Percentiles rank a stretch among this genome's conserved stretches.
phyloP scores from a whole-genome alignment of 441 rosid genomes.

The Metrosideros polymorpha region DNA sequence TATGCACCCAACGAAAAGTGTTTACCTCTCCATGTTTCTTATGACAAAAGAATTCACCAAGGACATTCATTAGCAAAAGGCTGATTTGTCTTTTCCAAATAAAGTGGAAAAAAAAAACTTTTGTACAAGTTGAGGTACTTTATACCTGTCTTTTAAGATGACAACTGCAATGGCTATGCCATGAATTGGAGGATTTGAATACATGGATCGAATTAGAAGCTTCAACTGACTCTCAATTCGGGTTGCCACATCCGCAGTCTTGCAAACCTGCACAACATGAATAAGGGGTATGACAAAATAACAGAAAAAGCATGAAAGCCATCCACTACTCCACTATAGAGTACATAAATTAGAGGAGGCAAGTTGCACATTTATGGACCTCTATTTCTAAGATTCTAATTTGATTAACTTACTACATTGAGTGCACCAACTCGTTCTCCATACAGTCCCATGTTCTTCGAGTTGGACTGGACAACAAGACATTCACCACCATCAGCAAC shows the following conservation, averaged over 20 bases:
- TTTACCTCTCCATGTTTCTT: neutral
- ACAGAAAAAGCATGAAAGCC: neutral
- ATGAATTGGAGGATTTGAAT: constrained; percentile 10
- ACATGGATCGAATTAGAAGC: constrained; percentile 3
- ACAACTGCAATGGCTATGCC: constrained; percentile 1
- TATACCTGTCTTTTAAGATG: neutral
- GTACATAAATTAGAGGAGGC: neutral
- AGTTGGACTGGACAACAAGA: constrained; percentile 51
- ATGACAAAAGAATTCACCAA: neutral
- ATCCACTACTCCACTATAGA: neutral
- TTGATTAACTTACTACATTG: constrained; percentile 41
- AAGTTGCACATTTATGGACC: neutral
- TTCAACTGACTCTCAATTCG: constrained; percentile 6
- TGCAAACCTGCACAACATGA: neutral
- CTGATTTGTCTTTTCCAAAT: neutral
- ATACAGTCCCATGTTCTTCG: constrained; percentile 74
- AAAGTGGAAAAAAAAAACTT: neutral
- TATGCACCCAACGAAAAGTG: too few species aligned
- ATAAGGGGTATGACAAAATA: neutral
- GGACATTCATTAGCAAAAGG: neutral
- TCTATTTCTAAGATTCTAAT: neutral
- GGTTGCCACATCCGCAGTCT: neutral
- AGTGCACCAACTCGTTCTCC: constrained; percentile 78
- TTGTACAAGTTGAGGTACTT: neutral
- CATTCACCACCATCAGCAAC: constrained; percentile 70